Base-by-base conservation (phyloP, 164 flowering plant species). In the Malania oleifera region DNA sequence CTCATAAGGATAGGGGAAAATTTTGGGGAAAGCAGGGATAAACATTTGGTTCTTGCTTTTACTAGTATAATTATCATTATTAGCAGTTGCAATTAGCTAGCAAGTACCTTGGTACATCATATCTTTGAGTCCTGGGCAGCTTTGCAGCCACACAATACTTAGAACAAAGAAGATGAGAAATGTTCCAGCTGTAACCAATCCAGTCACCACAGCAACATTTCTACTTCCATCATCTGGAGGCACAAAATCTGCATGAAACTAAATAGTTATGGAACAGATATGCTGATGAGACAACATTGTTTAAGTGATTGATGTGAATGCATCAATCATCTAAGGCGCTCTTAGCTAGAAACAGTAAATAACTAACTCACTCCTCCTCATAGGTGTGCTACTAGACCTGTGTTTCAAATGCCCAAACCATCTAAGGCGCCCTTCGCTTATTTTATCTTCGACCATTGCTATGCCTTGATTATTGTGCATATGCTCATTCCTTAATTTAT, bases 101-200 rank as follows among this genome's bases (percentile, higher is more conserved):
- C 17, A 40, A 40, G 14, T 65, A 75, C 79, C 79, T 22, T 54
- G 19, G 25, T 66, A 51, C 51, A 47, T 28, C 12, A 62, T 40
- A 40, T 60, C 24, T 58, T 66, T 64, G 11, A 27, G 25, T 8
- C 47, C 19, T 11, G 64, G 45, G 39, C 57, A 72, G 43, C 65
- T 58, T 50, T 51, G 69, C 80, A 69, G 62, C 77, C 76, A 67
- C 15, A 73, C 56, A 35, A 64, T 24, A 29, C 48, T 60, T 55
- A 76, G 19, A 52, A 72, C 29, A 22, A 76, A 13, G 19, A 67
- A 19, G 34, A 75, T 17, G 23, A 58, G 15, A 31, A 45, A 52
- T 40, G 54, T n/a, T 18, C 54, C 68, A 13, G 52, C 65, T 26
- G 22, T 20, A 38, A 72, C 72, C 37, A 68, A 65, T 14, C 80